Conservation (phyloP, 805 yeast species). For the Barnettozyma sucrosica region DNA sequence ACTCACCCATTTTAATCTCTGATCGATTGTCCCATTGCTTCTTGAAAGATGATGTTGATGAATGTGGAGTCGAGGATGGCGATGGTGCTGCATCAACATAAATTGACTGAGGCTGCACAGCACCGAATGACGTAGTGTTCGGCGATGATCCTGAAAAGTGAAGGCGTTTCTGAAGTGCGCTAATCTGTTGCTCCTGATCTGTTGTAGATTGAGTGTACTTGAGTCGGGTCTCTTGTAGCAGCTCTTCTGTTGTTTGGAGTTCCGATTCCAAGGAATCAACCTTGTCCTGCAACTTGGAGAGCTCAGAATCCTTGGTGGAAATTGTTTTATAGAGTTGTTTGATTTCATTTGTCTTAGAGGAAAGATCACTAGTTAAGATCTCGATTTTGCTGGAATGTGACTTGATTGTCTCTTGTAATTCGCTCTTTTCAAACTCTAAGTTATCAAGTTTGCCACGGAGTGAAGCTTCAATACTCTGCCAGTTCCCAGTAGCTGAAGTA, state of each 20-base stretch:
- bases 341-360: constrained; percentile 22
- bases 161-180: constrained; percentile 14
- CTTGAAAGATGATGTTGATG: constrained; percentile 17
- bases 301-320: constrained; percentile 25
- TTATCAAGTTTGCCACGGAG: constrained; percentile 42
- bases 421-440: constrained; percentile 41
- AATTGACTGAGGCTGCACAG: constrained; percentile 17
- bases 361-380: constrained; percentile 27
- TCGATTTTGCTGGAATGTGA: constrained; percentile 22
- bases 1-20: constrained; percentile 40
- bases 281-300: constrained; percentile 15
- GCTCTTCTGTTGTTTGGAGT: constrained; percentile 22
- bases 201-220: constrained; percentile 15
- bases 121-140: background rate
- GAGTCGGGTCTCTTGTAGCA: constrained; percentile 18
- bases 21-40: constrained; percentile 23
- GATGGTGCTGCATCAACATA: background rate
- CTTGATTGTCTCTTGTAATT: constrained; percentile 27
- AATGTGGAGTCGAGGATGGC: constrained; percentile 6
- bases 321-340: constrained; percentile 17
- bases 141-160: constrained; percentile 8
- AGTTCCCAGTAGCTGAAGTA: constrained; percentile 69
- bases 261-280: constrained; percentile 22
- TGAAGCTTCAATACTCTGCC: constrained; percentile 74
- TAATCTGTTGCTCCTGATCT: constrained; percentile 17